These are phyloP conservation scores for Dipteronia dyeriana DNA, from an alignment of 345 rosid genomes.

Conservation along the genomic window DNA sequence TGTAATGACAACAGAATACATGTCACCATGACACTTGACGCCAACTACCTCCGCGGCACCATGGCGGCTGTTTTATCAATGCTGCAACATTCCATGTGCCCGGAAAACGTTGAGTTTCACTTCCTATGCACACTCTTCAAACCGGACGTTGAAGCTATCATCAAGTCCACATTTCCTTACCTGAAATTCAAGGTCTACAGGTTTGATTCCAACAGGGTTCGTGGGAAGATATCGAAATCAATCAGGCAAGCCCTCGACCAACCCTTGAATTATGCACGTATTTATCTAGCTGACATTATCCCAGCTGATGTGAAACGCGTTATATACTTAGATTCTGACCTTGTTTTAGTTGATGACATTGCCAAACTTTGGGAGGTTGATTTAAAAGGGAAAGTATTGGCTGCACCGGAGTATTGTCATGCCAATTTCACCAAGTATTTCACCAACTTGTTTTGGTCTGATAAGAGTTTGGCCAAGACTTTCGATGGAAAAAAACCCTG, in stretches of 20 bases:
- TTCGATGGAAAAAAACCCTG: conserved; percentile 41
- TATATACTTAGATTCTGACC: conserved; percentile 52
- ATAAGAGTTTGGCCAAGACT: conserved; percentile 29
- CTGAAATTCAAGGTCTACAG: conserved; percentile 39
- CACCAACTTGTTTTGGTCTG: conserved; percentile 45
- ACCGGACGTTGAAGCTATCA: conserved; percentile 35
- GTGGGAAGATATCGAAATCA: conserved; percentile 52
- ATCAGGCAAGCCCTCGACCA: conserved; percentile 57
- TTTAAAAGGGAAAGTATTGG: conserved; percentile 44
- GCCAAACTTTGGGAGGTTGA: conserved; percentile 51
- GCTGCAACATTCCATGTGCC: conserved; percentile 50
- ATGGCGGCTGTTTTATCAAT: conserved; percentile 51
- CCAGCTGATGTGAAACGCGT: conserved; percentile 38
- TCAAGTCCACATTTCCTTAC: conserved; percentile 49
- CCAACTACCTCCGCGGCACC: conserved; percentile 55
- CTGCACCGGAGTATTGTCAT: conserved; percentile 53
- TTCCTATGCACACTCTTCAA: conserved; percentile 38
- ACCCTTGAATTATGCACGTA: conserved; percentile 54
- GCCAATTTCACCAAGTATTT: conserved; percentile 50
- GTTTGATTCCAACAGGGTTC: conserved; percentile 41
- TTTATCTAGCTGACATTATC: conserved; percentile 45
- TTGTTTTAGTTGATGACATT: conserved; percentile 51
- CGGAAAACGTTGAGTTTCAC: conserved; percentile 46
- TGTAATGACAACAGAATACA: conserved; percentile 40
- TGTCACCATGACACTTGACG: conserved; percentile 55